These are phyloP conservation scores for Monilinia aucupariae DNA, from an alignment of 2,329 filamentous ascomycete species.

Conservation along the genomic window DNA sequence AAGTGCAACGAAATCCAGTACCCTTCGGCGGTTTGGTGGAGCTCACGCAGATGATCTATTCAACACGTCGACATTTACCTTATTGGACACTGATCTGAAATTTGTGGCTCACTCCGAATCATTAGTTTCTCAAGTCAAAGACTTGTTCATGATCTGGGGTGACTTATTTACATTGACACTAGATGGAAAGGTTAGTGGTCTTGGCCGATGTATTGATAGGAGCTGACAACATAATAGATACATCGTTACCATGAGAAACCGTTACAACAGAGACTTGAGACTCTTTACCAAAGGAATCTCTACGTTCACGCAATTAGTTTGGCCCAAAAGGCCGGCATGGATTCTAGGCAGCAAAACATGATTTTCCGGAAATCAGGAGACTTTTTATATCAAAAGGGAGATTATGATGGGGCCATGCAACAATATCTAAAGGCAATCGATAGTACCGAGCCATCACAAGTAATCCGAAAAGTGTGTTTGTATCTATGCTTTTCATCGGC, in stretches of 20 bases:
- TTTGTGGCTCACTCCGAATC: conserved; percentile 87
- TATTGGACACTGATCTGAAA: conserved; percentile 87
- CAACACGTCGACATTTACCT: conserved; percentile 79
- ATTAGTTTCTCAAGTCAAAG: conserved; percentile 71
- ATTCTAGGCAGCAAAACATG: conserved; percentile 73
- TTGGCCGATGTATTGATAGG: not conserved
- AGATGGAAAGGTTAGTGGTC: conserved; percentile 73
- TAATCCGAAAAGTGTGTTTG: conserved; percentile 72
- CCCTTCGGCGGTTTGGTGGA: conserved; percentile 68
- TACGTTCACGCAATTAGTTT: conserved; percentile 89
- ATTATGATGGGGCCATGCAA: conserved; percentile 98
- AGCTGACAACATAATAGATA: conserved; percentile 53
- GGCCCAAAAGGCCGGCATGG: conserved; percentile 81
- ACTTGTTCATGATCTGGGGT: conserved; percentile 81
- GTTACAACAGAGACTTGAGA: conserved; percentile 83
- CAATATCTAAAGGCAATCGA: conserved; percentile 96
- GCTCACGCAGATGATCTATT: conserved; percentile 71
- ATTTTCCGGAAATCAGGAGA: conserved; percentile 95
- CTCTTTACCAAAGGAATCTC: conserved; percentile 89
- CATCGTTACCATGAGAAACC: conserved; percentile 86
- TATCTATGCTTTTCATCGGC: not conserved
- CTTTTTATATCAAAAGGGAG: conserved; percentile 87
- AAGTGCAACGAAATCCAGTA: conserved; percentile 44
- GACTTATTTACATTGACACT: conserved; percentile 85
- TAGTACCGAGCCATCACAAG: conserved; percentile 90